Conservation (phyloP, 169 alveolate genomes). For the Cryptosporidium ryanae region DNA sequence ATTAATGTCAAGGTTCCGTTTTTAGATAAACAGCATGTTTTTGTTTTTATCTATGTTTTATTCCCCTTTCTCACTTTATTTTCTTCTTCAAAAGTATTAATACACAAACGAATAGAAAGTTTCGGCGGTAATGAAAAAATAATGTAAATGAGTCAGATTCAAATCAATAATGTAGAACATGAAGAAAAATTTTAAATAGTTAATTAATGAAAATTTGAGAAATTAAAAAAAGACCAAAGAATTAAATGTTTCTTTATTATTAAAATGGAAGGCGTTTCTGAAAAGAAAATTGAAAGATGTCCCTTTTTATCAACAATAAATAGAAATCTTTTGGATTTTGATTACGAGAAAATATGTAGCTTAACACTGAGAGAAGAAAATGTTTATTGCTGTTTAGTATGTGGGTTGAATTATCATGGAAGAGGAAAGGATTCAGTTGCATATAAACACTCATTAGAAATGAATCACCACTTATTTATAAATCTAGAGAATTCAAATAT, state of each 20-base stretch:
- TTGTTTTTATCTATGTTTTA: no score
- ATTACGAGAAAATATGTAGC: constrained; percentile 97
- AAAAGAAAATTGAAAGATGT: constrained; percentile 80
- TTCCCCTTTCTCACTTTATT: no score
- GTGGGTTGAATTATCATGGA: constrained; percentile 97
- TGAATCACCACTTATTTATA: constrained; percentile 94
- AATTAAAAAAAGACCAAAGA: no score
- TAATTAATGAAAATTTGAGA: no score
- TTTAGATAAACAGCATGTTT: no score
- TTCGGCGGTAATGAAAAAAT: no score
- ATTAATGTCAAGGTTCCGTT: no score
- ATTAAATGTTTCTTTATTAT: neutral
- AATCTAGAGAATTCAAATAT: constrained; percentile 90
- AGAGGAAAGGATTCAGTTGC: constrained; percentile 94
- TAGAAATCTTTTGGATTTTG: constrained; percentile 96
- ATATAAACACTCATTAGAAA: constrained; percentile 95
- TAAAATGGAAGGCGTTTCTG: neutral
- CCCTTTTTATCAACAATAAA: constrained; percentile 96
- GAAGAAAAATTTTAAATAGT: no score
- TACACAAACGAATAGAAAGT: no score
- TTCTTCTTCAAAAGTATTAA: no score
- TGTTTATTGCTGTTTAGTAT: constrained; percentile 96
- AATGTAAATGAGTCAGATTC: no score
- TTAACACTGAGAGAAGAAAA: constrained; percentile 93
- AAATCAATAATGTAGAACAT: no score